Evolutionary conservation across 805 yeast species (phyloP), one percentile per base, ranked within the genome.

Genomic region (Kodamaea sagamina): DNA sequence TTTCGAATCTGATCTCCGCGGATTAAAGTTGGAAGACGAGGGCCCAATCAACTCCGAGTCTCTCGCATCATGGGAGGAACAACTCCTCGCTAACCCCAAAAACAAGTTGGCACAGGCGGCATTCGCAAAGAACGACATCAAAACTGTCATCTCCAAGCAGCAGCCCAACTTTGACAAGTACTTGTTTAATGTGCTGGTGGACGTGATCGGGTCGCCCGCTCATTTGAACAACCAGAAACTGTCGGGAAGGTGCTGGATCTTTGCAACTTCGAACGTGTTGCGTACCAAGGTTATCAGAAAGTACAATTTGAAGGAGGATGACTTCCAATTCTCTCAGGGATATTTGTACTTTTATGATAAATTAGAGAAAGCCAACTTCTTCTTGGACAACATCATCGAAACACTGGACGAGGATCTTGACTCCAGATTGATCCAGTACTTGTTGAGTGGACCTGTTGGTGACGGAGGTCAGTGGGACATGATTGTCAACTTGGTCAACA

Each of bases 401-500:
- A 84, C 95, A 18, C 74, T 77, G 25, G 71, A 78, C 27, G 82
- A 82, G 59, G 81, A 74, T 34, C 75, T 83, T 41, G 89, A 81
- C 49, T 81, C 89, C 1, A 75, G 95, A 50, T 65, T 86, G 44
- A 78, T 88, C 39, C 86, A 82, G 63, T 78, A 75, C 51, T 63
- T 88, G 36, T 68, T 87, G 42, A 53, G 67, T 4, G 82, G 78
- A 42, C 95, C 96, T 17, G 79, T 82, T 35, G 61, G 75, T 46
- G 96, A 89, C 58, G 96, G 96, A 53, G 96, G 96, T 41, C 96
- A 88, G 64, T 87, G 85, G 74, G 82, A 85, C 50, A 84, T 88
- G 93, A 78, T 86, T 59, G 72, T 82, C 38, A 86, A 87, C 63
- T 61, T 89, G 44, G 77, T 87, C 39, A 79, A 81, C 49, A 89